Evolutionary conservation across 176 grass and related monocot genomes (phyloP).

Genomic region (Pontederia crassipes): DNA sequence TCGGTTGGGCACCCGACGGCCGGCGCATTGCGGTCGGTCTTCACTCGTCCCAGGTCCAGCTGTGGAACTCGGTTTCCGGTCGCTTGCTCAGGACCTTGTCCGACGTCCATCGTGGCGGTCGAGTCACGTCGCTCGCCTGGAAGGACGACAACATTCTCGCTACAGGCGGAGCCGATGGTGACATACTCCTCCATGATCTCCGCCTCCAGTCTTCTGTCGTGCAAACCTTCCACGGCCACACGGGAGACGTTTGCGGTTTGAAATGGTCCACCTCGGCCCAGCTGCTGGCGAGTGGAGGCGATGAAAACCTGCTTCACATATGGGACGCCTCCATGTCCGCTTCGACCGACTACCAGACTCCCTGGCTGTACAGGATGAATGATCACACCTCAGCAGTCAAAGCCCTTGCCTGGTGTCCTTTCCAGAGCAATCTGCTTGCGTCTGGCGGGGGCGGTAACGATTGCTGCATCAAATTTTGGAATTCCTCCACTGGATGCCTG

Average conservation of each 20-base stretch:
- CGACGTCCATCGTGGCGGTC: constrained; percentile 36
- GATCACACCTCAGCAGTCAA: constrained; percentile 44
- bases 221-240: constrained; percentile 32
- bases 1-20: constrained; percentile 47
- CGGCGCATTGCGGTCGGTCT: constrained; percentile 41
- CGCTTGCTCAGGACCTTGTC: constrained; percentile 41
- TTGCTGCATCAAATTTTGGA: constrained; percentile 52
- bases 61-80: constrained; percentile 39
- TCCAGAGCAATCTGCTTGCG: constrained; percentile 54
- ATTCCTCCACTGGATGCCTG: constrained; percentile 35
- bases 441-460: constrained; percentile 43
- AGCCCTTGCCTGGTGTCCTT: constrained; percentile 67
- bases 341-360: constrained; percentile 23
- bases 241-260: constrained; percentile 39
- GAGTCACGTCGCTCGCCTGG: constrained; percentile 52
- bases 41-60: constrained; percentile 42
- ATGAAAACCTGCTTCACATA: constrained; percentile 48
- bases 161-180: constrained; percentile 46
- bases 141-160: constrained; percentile 42
- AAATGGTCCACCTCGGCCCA: constrained; percentile 42
- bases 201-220: constrained; percentile 30
- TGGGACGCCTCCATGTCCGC: not conserved
- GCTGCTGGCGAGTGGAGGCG: constrained; percentile 48
- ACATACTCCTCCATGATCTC: constrained; percentile 50
- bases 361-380: constrained; percentile 33